Evolutionary conservation across 2,329 filamentous ascomycete species (phyloP), one percentile per base, ranked within the genome.

Genomic region (Dothiorella sarmentorum): DNA sequence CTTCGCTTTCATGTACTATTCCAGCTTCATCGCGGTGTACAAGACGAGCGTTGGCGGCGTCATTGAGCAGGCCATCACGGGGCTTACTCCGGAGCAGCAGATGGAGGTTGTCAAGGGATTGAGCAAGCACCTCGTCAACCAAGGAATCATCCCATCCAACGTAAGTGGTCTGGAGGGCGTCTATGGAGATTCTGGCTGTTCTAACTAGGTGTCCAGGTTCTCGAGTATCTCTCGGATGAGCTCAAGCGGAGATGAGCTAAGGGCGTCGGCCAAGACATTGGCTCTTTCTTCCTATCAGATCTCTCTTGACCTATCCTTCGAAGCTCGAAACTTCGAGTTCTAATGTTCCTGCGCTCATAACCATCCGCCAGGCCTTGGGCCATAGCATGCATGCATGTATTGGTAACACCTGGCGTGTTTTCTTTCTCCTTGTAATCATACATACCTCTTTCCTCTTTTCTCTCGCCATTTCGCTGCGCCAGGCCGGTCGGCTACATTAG

Each of bases 1-100:
- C 76, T 97, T 99, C 69, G 85, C 93, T 15, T 97, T 91, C 79
- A 92, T 99, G 83, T 99, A 99, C 78, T 99, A 95, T 77, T 92
- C 97, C 73, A 94, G 89, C 69, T 99, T 99, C 73, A 93, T 99
- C 68, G 92, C 92, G 3, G 82, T 91, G 6, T 86, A 96, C 80
- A 91, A 93, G 74, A 86, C 89, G 37, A 91, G 82, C 59, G 87
- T 96, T 18, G 94, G 93, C 18, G 85, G 85, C 57, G 89, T 99
- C 33, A 89, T 99, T 65, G 93, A 99, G 78, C 85, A 86, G 11
- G 93, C 90, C 52, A 96, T 99, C 65, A 95, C 87, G 5, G 92
- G 92, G n/a, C 77, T 99, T 66, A 87, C 85, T 0, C 78, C 86
- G 1, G 91, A 96, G 38, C 91, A 99, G 75, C 93, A 99, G 75